Evolutionary conservation across 1,284 basidiomycete genomes (phyloP), one percentile per base, ranked within the genome.

Genomic region (Wallemia mellicola): DNA sequence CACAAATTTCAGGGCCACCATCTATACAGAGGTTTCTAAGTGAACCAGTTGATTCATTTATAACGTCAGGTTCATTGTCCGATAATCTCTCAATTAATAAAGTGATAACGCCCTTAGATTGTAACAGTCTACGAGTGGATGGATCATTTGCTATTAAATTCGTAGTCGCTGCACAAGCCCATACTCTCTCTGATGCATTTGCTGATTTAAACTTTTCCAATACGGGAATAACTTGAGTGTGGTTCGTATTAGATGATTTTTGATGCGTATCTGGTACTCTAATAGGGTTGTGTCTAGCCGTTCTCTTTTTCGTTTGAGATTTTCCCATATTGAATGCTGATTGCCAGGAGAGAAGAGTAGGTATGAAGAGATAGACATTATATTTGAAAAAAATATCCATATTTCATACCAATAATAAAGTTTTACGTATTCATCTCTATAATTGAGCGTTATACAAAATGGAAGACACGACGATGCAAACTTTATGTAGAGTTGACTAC

Each of bases 11-110:
- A 66, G 83, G 83, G 54, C 88, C 88, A 24, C 86, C 88, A 67
- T 94, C 88, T 66, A 95, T 83, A 65, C 86, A 89, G 25, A 94
- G 71, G 71, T 94, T 95, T 63, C 88, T 89, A 32, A 91, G 70
- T 54, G 86, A 79, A 27, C 88, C 89, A 62, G 79, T 76, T 54
- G 88, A 84, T 68, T 91, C 86, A 9, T 85, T 77, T 9, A 85
- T 76, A 2, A 89, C 85, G 66, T 91, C 86, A 64, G 89, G 84
- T 61, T 85, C 81, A 59, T 75, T 76, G 68, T 92, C 87, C 2
- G 83, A 79, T 38, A 94, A 71, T 14, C 87, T 76, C 27, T 79
- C 81, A 64, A 94, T 88, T 62, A 94, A 71, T 25, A 78, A 77
- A 22, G 85, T 86, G 57, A 95, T 85, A 27, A 92, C 76, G 68